Evolutionary conservation across 2,329 filamentous ascomycete genomes (phyloP), one percentile per base, ranked within the genome.

Genomic region (Fusarium transvaalense): DNA sequence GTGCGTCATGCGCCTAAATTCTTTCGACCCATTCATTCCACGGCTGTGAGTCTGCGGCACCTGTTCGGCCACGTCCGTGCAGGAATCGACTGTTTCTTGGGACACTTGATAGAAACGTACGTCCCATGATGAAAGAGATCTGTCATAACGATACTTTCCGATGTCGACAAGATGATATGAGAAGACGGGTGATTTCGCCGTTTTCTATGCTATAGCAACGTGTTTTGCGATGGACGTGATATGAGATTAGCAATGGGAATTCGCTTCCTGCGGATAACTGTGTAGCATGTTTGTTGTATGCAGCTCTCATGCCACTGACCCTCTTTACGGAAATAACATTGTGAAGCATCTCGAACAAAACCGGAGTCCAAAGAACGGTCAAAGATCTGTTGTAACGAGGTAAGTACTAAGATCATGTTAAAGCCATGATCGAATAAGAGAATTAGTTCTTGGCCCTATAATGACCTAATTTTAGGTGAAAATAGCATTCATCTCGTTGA

Each of bases 21-120:
- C 46, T 50, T 61, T 53, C 21, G 29, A 69, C 66, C 51, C 29
- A 15, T 25, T 48, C 29, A 15, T 25, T 48, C 10, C 29, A 23
- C 39, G 17, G 21, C 38, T 6, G 47, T 46, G 17, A 31, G 42
- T 37, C 43, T 51, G 45, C 45, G 29, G 62, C 60, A 25, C 66
- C 66, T 57, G 68, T 60, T 47, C 71, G 71, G 71, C 71, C 69
- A 66, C 61, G 69, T 71, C 71, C 71, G 71, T 71, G 71, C 71
- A 60, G 64, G 32, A 46, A 64, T 72, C 69, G 71, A 61, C 59
- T 58, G 71, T 72, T 73, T 66, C 51, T 62, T 62, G 39, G 61
- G 41, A 54, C 54, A 50, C 61, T 64, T 23, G 32, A 56, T 45
- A 57, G 43, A 59, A 67, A 69, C 70, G 59, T 61, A 69, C 70